These are phyloP conservation scores for Solanum paucissectum DNA, from an alignment of 257 asterid genomes.

Conservation along the genomic window DNA sequence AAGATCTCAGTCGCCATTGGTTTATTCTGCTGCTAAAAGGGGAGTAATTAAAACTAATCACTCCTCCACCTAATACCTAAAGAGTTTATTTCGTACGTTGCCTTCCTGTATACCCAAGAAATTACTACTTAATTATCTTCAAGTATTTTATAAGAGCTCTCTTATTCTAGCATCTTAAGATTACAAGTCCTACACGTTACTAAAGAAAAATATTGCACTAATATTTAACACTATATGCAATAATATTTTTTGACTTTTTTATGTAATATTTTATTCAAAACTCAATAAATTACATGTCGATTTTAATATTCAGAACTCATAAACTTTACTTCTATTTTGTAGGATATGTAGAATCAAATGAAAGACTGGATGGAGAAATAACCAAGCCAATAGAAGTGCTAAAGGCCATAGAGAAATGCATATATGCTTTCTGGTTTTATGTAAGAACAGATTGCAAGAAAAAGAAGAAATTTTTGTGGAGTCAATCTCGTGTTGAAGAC, in stretches of 20 bases:
- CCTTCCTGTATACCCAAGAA: not conserved
- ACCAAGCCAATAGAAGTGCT: slow-evolving; percentile 22
- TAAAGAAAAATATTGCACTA: not conserved
- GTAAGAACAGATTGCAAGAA: slow-evolving; percentile 20
- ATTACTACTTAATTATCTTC: not conserved
- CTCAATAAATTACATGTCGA: not conserved
- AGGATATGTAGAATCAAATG: slow-evolving; percentile 4
- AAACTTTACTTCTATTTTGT: not conserved
- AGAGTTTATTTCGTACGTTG: not conserved
- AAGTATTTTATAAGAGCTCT: not conserved
- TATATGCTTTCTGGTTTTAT: slow-evolving; percentile 34
- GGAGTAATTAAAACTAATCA: not conserved
- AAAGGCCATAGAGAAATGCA: slow-evolving; percentile 36
- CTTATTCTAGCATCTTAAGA: not conserved
- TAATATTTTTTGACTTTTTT: no score
- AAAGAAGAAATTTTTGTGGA: not conserved
- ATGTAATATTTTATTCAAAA: not conserved
- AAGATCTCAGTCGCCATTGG: not conserved
- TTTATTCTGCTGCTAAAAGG: not conserved
- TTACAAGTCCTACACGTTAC: not conserved
- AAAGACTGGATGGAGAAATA: slow-evolving; percentile 13
- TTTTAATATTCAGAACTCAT: no score
- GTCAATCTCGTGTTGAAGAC: slow-evolving; percentile 36
- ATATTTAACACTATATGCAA: no score
- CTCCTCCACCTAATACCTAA: not conserved